Evolutionary conservation across 2,329 filamentous ascomycete species (phyloP).

Genomic region (Penicillium occitanis): DNA sequence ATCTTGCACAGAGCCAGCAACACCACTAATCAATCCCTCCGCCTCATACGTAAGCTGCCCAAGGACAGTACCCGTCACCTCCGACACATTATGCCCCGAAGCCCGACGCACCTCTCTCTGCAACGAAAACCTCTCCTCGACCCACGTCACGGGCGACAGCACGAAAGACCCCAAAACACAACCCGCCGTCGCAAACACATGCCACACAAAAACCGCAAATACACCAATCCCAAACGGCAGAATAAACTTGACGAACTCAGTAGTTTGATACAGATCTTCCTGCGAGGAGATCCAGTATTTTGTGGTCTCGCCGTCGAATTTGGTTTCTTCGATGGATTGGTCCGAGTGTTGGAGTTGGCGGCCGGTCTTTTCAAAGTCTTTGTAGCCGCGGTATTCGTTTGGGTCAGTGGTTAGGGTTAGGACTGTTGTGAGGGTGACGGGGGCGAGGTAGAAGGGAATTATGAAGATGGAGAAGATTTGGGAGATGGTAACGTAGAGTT

Average conservation of each 20-base stretch:
- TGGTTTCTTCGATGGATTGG: conserved; percentile 24
- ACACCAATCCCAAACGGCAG: conserved; percentile 59
- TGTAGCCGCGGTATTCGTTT: conserved; percentile 30
- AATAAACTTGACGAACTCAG: conserved; percentile 73
- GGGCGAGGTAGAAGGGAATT: conserved; percentile 70
- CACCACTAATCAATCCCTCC: not conserved
- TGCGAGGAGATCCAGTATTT: conserved; percentile 72
- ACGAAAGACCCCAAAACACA: conserved; percentile 61
- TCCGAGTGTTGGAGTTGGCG: conserved; percentile 11
- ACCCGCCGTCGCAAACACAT: conserved; percentile 63
- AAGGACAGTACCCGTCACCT: conserved; percentile 8
- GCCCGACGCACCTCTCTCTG: conserved; percentile 3
- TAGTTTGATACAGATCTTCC: conserved; percentile 78
- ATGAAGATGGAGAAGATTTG: conserved; percentile 78
- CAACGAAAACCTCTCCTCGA: conserved; percentile 43
- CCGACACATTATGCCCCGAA: conserved; percentile 16
- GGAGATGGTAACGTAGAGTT: conserved; percentile 71
- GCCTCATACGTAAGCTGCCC: conserved; percentile 4
- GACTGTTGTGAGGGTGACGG: conserved; percentile 67
- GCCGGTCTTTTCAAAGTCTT: conserved; percentile 23
- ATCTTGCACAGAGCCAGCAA: conserved; percentile 6
- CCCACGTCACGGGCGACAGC: conserved; percentile 52
- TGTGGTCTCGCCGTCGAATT: conserved; percentile 12
- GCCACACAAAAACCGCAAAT: conserved; percentile 60
- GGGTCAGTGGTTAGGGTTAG: conserved; percentile 59